phyloP scores from a whole-genome alignment of 192 early-diverging fungal genomes.

The Coemansia sp. region DNA sequence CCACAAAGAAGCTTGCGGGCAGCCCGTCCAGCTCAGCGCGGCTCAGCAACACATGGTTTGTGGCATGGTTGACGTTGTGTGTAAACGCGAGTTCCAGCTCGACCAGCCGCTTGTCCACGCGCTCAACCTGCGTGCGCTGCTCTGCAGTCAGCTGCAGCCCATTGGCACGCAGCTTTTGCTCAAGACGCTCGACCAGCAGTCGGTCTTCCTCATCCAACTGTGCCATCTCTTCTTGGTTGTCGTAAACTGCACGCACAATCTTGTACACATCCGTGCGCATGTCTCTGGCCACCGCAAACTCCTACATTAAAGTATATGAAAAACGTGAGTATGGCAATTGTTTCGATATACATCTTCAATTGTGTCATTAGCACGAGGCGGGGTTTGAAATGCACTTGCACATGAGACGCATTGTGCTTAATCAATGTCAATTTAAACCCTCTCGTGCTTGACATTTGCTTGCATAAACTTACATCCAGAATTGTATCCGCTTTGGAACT shows the following conservation, averaged over 20 bases:
- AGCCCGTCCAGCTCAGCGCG: constrained; percentile 64
- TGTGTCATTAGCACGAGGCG: neutral
- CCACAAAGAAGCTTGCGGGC: constrained; percentile 61
- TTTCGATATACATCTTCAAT: neutral
- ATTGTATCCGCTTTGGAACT: constrained; percentile 58
- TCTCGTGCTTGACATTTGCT: neutral
- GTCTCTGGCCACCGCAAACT: neutral
- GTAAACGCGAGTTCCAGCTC: constrained; percentile 65
- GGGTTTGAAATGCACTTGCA: neutral
- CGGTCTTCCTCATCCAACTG: constrained; percentile 57
- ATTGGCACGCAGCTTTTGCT: constrained; percentile 36
- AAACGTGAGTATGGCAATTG: neutral
- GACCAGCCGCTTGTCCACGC: neutral
- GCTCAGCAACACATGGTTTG: constrained; percentile 42
- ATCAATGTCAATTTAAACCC: constrained; percentile 6
- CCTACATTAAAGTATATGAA: constrained; percentile 2
- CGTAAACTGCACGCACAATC: constrained; percentile 46
- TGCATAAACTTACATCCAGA: constrained; percentile 24
- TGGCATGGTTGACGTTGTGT: constrained; percentile 61
- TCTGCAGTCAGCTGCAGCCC: constrained; percentile 62
- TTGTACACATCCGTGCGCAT: constrained; percentile 59
- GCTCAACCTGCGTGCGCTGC: constrained; percentile 54
- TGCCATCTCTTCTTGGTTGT: constrained; percentile 32
- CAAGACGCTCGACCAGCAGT: constrained; percentile 59
- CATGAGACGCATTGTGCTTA: constrained; percentile 1